These are phyloP conservation scores for Cicer judaicum DNA, from an alignment of 306 rosid species.

Conservation along the genomic window DNA sequence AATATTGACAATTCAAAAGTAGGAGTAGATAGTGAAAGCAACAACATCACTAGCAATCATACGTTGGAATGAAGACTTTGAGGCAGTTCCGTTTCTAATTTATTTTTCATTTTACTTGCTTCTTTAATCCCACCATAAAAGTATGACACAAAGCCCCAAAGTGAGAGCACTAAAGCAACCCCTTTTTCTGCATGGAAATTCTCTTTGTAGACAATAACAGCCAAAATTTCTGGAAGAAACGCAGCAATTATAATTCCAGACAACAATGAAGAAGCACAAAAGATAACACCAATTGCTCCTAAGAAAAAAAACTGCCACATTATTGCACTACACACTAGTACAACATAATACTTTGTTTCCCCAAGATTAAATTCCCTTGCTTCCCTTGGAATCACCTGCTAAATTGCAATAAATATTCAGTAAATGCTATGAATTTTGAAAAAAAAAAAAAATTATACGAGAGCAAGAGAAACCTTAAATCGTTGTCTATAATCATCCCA, in stretches of 20 bases:
- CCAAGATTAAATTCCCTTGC: slow-evolving; percentile 65
- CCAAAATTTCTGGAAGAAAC: slow-evolving; percentile 64
- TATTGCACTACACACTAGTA: slow-evolving; percentile 60
- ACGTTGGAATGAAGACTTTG: slow-evolving; percentile 35
- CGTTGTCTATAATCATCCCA: slow-evolving; percentile 81
- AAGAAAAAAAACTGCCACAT: slow-evolving; percentile 78
- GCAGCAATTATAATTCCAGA: slow-evolving; percentile 68
- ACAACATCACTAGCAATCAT: slow-evolving; percentile 36
- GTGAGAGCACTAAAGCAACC: slow-evolving; percentile 70
- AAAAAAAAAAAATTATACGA: too few species aligned
- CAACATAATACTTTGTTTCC: slow-evolving; percentile 61
- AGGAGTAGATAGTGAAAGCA: slow-evolving; percentile 25
- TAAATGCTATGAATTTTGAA: background rate
- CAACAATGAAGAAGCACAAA: slow-evolving; percentile 69
- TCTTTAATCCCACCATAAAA: slow-evolving; percentile 76
- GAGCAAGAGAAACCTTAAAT: slow-evolving; percentile 57
- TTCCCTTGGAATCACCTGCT: slow-evolving; percentile 72
- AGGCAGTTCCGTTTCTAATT: slow-evolving; percentile 30
- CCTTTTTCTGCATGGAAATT: slow-evolving; percentile 73
- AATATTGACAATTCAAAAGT: slow-evolving; percentile 43
- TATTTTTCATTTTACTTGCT: slow-evolving; percentile 35
- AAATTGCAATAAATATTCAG: background rate
- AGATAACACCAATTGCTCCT: slow-evolving; percentile 78
- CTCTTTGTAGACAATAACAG: slow-evolving; percentile 70
- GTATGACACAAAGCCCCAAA: slow-evolving; percentile 85